Evolutionary conservation across 441 rosid species (phyloP).

Genomic region (Aleurites moluccanus): DNA sequence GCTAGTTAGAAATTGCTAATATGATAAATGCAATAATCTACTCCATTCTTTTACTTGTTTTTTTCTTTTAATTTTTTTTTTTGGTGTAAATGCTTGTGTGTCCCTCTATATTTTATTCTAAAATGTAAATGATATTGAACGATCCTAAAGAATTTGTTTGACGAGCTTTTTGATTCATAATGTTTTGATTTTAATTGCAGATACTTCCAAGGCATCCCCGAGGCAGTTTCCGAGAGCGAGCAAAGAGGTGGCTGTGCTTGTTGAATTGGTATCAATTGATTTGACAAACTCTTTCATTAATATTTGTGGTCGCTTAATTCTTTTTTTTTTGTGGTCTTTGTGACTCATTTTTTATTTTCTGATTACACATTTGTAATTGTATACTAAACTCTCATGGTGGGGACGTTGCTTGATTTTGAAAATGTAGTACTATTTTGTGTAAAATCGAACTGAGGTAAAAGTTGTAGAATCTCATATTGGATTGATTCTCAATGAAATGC

Average conservation of each 20-base stretch:
- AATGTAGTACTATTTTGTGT: background rate
- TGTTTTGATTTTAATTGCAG: constrained; percentile 38
- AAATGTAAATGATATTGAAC: background rate
- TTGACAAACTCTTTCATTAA: constrained; percentile 1
- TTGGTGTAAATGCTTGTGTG: background rate
- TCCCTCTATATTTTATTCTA: background rate
- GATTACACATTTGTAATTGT: background rate
- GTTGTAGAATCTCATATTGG: background rate
- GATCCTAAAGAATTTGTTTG: background rate
- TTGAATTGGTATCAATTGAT: constrained; percentile 32
- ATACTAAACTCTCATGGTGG: background rate
- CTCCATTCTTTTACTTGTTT: background rate
- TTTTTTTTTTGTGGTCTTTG: background rate
- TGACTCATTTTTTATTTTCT: background rate
- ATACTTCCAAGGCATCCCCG: constrained; percentile 88
- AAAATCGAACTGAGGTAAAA: background rate
- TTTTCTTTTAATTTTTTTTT: background rate
- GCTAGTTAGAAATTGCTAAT: background rate
- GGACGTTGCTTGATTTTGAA: background rate
- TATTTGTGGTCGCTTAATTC: constrained; percentile 18
- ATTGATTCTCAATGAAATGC: background rate
- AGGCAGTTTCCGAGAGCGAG: constrained; percentile 67
- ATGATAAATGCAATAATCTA: background rate
- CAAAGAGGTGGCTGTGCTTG: constrained; percentile 94
- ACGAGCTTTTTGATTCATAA: background rate